Conservation (phyloP, 768 basidiomycete species). For the Kwoniella dejecticola region DNA sequence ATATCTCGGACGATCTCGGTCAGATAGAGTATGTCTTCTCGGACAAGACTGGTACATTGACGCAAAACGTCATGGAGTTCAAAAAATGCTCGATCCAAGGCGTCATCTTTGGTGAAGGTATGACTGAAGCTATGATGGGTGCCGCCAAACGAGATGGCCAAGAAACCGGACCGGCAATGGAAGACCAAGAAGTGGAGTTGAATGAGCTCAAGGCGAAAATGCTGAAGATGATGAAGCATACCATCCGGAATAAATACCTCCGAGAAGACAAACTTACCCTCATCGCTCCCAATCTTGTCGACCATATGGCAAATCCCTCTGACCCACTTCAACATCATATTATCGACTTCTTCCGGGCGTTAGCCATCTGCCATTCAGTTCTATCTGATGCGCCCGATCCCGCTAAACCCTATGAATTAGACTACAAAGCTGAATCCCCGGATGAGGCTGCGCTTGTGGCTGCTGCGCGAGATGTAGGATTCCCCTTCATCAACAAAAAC, state of each 20-base stretch:
- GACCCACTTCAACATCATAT: slow-evolving; percentile 68
- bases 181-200: slow-evolving; percentile 71
- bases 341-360: slow-evolving; percentile 85
- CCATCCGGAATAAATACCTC: slow-evolving; percentile 85
- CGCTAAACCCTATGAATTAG: slow-evolving; percentile 65
- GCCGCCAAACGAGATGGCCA: slow-evolving; percentile 80
- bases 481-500: slow-evolving; percentile 77
- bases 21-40: slow-evolving; percentile 96
- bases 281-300: slow-evolving; percentile 79
- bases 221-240: slow-evolving; percentile 70
- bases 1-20: slow-evolving; percentile 96
- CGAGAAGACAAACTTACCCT: slow-evolving; percentile 81
- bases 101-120: slow-evolving; percentile 82
- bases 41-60: slow-evolving; percentile 95
- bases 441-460: slow-evolving; percentile 93
- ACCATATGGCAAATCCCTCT: slow-evolving; percentile 68
- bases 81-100: slow-evolving; percentile 90
- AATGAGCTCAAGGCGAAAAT: slow-evolving; percentile 70
- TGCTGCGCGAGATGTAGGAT: slow-evolving; percentile 88
- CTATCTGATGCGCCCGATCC: slow-evolving; percentile 71
- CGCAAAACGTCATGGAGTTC: slow-evolving; percentile 98
- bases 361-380: slow-evolving; percentile 92
- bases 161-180: slow-evolving; percentile 63
- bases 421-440: slow-evolving; percentile 95
- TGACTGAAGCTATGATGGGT: slow-evolving; percentile 93